These are phyloP conservation scores for Hibiscus tridactylites DNA, from an alignment of 345 rosid genomes.

Conservation along the genomic window DNA sequence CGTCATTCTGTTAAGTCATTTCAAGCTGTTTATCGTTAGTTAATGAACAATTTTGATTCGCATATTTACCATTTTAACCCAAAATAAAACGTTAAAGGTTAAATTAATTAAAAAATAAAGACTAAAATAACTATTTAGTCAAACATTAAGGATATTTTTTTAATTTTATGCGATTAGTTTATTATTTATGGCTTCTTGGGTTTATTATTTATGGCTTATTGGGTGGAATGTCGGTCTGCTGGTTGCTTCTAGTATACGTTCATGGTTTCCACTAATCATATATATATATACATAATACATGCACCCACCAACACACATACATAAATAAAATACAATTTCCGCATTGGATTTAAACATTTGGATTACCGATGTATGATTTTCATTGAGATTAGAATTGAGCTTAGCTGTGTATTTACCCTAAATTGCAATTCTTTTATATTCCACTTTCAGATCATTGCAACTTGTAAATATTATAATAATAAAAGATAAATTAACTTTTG, in stretches of 20 bases:
- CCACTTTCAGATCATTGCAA: neutral
- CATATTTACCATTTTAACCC: accelerated
- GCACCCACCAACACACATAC: neutral
- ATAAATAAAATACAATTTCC: neutral
- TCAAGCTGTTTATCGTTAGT: too few relatives aligned
- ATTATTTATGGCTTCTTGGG: slow-evolving; percentile 7
- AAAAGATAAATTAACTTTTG: too few relatives aligned
- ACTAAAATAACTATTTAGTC: too few relatives aligned
- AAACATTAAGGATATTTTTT: too few relatives aligned
- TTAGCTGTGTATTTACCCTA: neutral
- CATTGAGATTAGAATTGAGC: neutral
- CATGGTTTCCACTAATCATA: slow-evolving; percentile 19
- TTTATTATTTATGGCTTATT: neutral
- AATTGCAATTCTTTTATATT: neutral
- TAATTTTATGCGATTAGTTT: too few relatives aligned
- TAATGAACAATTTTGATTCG: too few relatives aligned
- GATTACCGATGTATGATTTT: neutral
- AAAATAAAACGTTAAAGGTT: too few relatives aligned
- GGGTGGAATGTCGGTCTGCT: slow-evolving; percentile 28
- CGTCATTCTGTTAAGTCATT: too few relatives aligned
- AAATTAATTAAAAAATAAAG: too few relatives aligned
- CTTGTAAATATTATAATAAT: neutral
- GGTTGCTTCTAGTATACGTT: slow-evolving; percentile 14
- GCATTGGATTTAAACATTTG: neutral
- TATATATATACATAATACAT: neutral